Conservation (phyloP, 495 filamentous ascomycete species). For the Xylaria scruposa region DNA sequence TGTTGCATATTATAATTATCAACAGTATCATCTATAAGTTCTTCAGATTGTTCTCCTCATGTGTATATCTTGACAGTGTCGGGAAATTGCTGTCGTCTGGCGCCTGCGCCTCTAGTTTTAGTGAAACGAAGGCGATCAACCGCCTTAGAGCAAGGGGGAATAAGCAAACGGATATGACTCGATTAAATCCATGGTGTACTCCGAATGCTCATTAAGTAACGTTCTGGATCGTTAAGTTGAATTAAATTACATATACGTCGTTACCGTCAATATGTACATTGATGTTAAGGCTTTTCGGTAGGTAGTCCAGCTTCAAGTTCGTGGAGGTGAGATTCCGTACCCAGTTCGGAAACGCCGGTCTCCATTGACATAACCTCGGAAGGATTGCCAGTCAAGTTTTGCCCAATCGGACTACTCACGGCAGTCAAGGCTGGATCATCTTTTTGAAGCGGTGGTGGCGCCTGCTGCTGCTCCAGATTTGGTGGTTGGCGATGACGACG, state of each 20-base stretch:
- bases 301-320: slow-evolving; percentile 13
- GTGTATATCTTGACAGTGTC: background rate
- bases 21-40: background rate
- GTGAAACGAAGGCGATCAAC: background rate
- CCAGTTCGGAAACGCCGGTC: slow-evolving; percentile 3
- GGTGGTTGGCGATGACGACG: slow-evolving; percentile 7
- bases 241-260: background rate
- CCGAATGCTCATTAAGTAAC: background rate
- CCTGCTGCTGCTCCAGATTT: background rate
- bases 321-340: background rate
- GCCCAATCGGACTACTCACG: background rate
- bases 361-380: background rate
- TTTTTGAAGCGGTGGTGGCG: background rate
- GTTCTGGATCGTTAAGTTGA: too few relatives aligned
- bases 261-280: background rate
- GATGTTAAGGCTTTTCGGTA: slow-evolving; percentile 20
- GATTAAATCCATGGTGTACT: background rate
- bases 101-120: background rate
- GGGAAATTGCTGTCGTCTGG: background rate
- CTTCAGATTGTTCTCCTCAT: background rate
- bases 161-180: background rate
- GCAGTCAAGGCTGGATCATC: background rate
- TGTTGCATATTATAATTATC: background rate
- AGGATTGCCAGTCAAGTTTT: background rate
- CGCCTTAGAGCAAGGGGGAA: background rate